Percentiles rank a stretch among this genome's conserved stretches.
Evolutionary conservation across 768 basidiomycete genomes (phyloP).

Genomic region (Naganishia vishniacii): DNA sequence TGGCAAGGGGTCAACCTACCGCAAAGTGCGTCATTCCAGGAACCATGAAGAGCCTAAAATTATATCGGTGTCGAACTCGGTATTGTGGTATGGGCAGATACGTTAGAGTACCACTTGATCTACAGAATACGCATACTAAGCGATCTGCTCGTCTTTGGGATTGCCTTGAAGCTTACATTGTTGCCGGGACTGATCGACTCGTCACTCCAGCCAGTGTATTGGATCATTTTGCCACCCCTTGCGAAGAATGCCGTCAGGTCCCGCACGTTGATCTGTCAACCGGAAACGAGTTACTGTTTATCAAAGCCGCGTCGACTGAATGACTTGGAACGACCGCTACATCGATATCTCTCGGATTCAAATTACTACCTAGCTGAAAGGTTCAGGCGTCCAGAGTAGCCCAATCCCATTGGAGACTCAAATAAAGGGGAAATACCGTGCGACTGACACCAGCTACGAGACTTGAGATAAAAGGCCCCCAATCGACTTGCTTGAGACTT

Average conservation of each 20-base stretch:
- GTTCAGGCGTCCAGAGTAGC: background rate
- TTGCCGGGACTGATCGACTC: background rate
- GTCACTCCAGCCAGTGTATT: slow-evolving; percentile 13
- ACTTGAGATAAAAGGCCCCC: too few species aligned
- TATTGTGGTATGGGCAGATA: background rate
- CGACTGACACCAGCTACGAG: too few species aligned
- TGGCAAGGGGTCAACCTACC: background rate
- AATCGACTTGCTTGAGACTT: too few species aligned
- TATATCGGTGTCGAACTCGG: background rate
- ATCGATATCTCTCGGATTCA: slow-evolving; percentile 3
- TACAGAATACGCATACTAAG: background rate
- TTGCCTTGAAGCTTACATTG: background rate
- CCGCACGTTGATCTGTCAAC: background rate
- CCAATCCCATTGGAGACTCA: too few species aligned
- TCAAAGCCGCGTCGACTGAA: background rate
- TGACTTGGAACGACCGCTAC: background rate
- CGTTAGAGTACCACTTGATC: slow-evolving; percentile 13
- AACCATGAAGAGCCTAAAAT: slow-evolving; percentile 7
- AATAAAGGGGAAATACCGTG: too few species aligned
- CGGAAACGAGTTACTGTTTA: too few species aligned
- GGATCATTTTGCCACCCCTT: background rate
- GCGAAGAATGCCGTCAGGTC: background rate
- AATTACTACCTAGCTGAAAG: background rate
- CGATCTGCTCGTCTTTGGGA: too few species aligned
- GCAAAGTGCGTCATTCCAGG: slow-evolving; percentile 17